Conservation (phyloP, 164 flowering plant genomes). For the Magnolia changhungtana region DNA sequence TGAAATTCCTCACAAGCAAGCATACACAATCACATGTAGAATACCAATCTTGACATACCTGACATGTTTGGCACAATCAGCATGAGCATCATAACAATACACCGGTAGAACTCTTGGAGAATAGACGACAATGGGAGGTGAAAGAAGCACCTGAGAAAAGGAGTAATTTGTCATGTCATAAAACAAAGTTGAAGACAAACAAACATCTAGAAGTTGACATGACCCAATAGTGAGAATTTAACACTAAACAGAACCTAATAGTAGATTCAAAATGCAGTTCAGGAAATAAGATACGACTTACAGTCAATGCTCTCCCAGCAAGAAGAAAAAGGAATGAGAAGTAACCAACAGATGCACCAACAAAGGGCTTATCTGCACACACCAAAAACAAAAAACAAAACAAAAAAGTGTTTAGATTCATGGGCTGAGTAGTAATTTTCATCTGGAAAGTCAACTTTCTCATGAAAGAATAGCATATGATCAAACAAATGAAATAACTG, state of each 20-base stretch:
- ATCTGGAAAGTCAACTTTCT: background rate
- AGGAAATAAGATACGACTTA: constrained; percentile 34
- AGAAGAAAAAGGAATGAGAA: constrained; percentile 90
- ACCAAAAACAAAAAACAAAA: constrained; percentile 6
- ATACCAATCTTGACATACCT: constrained; percentile 50
- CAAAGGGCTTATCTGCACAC: constrained; percentile 74
- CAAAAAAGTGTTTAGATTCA: background rate
- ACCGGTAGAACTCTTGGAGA: constrained; percentile 97
- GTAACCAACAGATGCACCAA: constrained; percentile 98
- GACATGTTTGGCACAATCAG: constrained; percentile 97
- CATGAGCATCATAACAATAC: constrained; percentile 99
- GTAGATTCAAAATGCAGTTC: background rate
- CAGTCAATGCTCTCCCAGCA: constrained; percentile 96
- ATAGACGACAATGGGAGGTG: constrained; percentile 97
- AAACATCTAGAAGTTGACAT: too few species aligned
- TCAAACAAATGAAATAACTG: background rate
- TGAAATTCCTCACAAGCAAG: background rate
- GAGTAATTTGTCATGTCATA: background rate
- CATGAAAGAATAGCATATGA: background rate
- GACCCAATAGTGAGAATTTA: background rate
- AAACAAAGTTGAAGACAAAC: too few species aligned
- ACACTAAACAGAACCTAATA: too few species aligned
- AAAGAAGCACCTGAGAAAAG: constrained; percentile 82
- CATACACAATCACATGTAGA: background rate
- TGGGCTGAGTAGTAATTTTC: background rate